phyloP scores from a whole-genome alignment of 2,329 filamentous ascomycete genomes.

The Bipolaris bicolor region DNA sequence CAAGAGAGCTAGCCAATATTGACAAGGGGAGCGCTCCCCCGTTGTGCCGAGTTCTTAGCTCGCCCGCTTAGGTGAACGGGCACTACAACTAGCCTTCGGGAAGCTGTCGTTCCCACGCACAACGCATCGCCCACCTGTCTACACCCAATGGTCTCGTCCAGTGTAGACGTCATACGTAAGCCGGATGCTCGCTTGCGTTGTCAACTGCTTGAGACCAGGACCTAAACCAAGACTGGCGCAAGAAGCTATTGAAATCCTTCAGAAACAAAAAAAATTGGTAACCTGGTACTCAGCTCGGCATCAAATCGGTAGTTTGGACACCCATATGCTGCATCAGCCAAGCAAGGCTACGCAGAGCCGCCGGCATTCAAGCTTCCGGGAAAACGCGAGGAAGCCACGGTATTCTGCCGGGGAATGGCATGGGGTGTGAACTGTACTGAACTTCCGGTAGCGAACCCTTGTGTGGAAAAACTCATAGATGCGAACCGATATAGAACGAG shows the following conservation, averaged over 20 bases:
- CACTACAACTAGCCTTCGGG: neutral
- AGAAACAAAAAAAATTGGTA: neutral
- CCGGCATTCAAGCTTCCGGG: conserved; percentile 25
- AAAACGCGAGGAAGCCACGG: conserved; percentile 12
- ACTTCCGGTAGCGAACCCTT: conserved; percentile 17
- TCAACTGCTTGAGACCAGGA: neutral
- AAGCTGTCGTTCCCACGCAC: neutral
- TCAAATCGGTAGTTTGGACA: neutral
- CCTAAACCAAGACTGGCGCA: neutral
- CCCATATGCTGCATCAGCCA: neutral
- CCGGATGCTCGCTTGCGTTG: neutral
- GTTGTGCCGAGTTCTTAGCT: neutral
- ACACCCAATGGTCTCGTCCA: neutral
- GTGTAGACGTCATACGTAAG: neutral
- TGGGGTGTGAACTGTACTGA: conserved; percentile 27
- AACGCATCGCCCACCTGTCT: neutral
- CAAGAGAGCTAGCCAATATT: neutral
- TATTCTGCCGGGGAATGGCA: conserved; percentile 17
- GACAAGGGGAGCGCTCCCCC: neutral
- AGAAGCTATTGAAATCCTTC: conserved; percentile 8
- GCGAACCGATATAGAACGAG: conserved; percentile 22
- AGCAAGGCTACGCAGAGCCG: conserved; percentile 21
- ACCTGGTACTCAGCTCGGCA: neutral
- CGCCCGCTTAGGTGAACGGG: neutral
- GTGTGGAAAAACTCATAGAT: conserved; percentile 13